These are phyloP conservation scores for Penicillium coffeae DNA, from an alignment of 495 filamentous ascomycete species.

Conservation along the genomic window DNA sequence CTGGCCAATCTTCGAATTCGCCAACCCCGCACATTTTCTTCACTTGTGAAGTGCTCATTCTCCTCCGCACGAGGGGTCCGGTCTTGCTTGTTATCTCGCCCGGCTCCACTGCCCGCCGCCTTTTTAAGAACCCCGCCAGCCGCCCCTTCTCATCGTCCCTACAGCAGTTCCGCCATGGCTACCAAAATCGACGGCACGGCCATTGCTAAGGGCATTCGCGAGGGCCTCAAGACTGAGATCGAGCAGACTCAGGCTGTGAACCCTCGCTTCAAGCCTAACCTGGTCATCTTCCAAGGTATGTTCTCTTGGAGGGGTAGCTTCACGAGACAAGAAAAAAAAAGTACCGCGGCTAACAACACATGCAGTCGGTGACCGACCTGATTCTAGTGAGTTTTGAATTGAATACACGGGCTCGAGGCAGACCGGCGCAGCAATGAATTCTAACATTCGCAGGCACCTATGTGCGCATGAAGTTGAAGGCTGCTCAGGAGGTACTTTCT, in stretches of 20 bases:
- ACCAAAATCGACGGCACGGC: constrained; percentile 93
- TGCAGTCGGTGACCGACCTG: constrained; percentile 77
- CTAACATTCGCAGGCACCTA: constrained; percentile 66
- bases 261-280: constrained; percentile 78
- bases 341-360: constrained; percentile 3
- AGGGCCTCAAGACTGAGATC: constrained; percentile 73
- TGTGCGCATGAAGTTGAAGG: constrained; percentile 99
- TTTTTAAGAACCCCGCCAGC: constrained; percentile 11
- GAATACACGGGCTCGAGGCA: background rate
- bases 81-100: constrained; percentile 8
- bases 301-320: constrained; percentile 1
- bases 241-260: constrained; percentile 73
- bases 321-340: constrained; percentile 11
- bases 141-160: constrained; percentile 28
- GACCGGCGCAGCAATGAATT: background rate
- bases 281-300: constrained; percentile 91
- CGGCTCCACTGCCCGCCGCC: constrained; percentile 12
- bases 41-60: constrained; percentile 6
- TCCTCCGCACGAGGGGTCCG: constrained; percentile 18
- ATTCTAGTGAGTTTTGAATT: constrained; percentile 69
- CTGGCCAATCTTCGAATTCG: constrained; percentile 23
- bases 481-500: constrained; percentile 75
- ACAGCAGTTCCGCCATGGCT: constrained; percentile 61
- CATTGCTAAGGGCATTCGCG: constrained; percentile 85
- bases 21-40: constrained; percentile 17